phyloP scores from a whole-genome alignment of 2,329 filamentous ascomycete species.

The Claviceps sp. region DNA sequence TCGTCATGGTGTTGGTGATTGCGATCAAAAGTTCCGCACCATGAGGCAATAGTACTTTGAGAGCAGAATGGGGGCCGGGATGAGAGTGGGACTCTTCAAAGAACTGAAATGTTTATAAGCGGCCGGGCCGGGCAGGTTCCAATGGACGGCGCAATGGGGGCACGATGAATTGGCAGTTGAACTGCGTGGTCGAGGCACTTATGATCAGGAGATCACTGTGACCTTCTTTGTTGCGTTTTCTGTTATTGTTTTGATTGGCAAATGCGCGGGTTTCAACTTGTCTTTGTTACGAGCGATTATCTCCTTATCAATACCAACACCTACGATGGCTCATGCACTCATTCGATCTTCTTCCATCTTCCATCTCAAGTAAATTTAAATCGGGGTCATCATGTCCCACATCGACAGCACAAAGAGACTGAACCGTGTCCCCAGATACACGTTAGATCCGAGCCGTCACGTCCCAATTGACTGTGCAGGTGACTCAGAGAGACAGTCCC shows the following conservation, averaged over 20 bases:
- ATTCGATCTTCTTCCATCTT: background rate
- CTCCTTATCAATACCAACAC: background rate
- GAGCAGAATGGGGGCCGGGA: background rate
- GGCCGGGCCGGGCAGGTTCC: background rate
- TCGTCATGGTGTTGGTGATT: conserved; percentile 42
- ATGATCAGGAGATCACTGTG: background rate
- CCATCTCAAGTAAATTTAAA: background rate
- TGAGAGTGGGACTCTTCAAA: background rate
- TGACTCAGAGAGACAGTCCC: no score
- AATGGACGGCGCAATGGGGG: background rate
- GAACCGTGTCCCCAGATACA: no score
- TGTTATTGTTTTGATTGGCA: background rate
- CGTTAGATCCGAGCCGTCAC: no score
- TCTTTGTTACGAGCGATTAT: background rate
- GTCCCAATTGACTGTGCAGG: no score
- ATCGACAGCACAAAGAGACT: conserved; percentile 3
- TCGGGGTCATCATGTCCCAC: background rate
- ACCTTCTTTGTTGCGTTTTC: background rate
- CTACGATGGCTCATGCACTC: background rate
- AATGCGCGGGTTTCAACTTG: background rate
- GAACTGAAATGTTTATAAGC: background rate
- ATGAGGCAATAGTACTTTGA: background rate
- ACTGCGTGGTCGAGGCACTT: background rate
- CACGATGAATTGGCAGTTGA: background rate
- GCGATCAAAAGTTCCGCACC: conserved; percentile 30